Base-by-base conservation (phyloP, 805 yeast genomes). In the Wickerhamomyces alni region DNA sequence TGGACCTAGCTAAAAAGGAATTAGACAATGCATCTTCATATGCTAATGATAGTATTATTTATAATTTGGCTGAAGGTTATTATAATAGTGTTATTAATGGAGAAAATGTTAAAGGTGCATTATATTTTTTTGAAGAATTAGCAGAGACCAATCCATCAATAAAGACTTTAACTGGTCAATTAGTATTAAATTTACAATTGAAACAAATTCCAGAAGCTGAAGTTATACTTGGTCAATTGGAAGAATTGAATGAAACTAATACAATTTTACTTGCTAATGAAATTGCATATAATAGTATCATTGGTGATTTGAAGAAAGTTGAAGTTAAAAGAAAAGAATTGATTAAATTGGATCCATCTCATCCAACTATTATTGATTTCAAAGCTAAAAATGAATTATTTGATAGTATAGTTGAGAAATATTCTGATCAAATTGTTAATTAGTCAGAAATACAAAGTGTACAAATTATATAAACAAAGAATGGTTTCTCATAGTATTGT, bases 141-240 rank as follows among this genome's bases (percentile, higher is more conserved):
- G 69, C 87, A 32, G 79, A 83, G 43, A 72, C 76, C 26, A 67
- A 71, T 43, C 69, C 69, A 35, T 57, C 69, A 35, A 58, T 65
- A 26, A 66, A 70, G 54, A 73, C 74, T 15, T 71, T 83, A 49
- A 53, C 75, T 27, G 80, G 83, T 30, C 75, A 87, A 54, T 72
- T 87, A 33, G 82, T 80, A 10, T 70, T 88, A 43, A 87, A 89
- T 45, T 63, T 89, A 51, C 87, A 86, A 64, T 74, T 87, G 58
- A 77, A 80, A 37, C 84, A 89, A 54, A 67, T 77, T 40, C 91
- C 89, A 2, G 97, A 91, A 63, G 89, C 96, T 9, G 73, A 74
- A 43, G 86, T 85, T 45, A 67, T 80, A 28, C 63, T 83, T 11
- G 63, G 63, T 24, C 64, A 70, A 37, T 62, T 75, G 31, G 54